These are phyloP conservation scores for Leccinum griseonigrum DNA, from an alignment of 1,284 basidiomycete species.

Conservation along the genomic window DNA sequence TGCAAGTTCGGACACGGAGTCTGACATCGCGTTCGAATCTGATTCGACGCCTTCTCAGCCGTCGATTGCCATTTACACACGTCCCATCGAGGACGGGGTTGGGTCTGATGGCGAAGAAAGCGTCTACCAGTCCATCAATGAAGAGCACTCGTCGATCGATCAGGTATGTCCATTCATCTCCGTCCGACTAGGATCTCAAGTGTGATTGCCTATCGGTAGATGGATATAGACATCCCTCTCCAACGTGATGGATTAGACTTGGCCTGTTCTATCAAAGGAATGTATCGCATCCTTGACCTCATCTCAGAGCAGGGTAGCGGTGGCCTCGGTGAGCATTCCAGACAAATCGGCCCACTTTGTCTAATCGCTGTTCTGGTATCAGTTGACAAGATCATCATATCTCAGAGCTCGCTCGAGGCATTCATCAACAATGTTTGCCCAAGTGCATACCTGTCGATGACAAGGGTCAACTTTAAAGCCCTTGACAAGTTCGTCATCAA, in stretches of 20 bases:
- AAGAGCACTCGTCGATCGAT: constrained; percentile 5
- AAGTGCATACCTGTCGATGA: constrained; percentile 46
- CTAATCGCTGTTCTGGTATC: background rate
- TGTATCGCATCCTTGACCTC: constrained; percentile 53
- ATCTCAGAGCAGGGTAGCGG: constrained; percentile 49
- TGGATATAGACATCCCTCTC: constrained; percentile 17
- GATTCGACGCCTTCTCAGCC: constrained; percentile 5
- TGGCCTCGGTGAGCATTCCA: constrained; percentile 42
- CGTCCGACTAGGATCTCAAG: background rate
- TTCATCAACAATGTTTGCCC: constrained; percentile 46
- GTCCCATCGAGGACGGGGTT: background rate
- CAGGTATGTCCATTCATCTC: constrained; percentile 12
- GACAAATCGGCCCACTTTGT: background rate
- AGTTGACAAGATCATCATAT: constrained; percentile 61
- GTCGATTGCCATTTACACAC: background rate
- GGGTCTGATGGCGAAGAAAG: constrained; percentile 12
- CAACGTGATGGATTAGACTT: constrained; percentile 26
- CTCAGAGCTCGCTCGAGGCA: constrained; percentile 41
- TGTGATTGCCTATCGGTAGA: constrained; percentile 13
- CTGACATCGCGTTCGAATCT: constrained; percentile 3
- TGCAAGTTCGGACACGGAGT: constrained; percentile 11
- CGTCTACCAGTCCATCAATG: constrained; percentile 20
- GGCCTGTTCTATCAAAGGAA: constrained; percentile 34
- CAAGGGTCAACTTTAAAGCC: constrained; percentile 49
- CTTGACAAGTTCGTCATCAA: constrained; percentile 44